Conservation (phyloP, 768 basidiomycete species). For the Thelephora ganbajun region DNA sequence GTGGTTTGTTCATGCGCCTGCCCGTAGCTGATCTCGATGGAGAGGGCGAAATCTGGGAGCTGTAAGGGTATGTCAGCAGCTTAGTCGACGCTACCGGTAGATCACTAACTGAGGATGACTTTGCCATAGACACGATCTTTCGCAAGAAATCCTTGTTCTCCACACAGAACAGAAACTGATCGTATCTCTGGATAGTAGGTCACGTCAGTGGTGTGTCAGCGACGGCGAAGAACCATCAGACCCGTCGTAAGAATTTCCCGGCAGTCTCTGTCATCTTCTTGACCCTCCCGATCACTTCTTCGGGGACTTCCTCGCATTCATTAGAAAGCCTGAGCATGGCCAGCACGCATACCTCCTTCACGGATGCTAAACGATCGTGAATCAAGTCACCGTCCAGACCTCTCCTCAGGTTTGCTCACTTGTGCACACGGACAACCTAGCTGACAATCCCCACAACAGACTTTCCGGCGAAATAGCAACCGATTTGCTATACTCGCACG, state of each 20-base stretch:
- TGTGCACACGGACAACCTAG: constrained; percentile 24
- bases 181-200: constrained; percentile 39
- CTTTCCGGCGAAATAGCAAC: constrained; percentile 35
- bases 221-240: constrained; percentile 15
- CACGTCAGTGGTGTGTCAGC: background rate
- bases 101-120: constrained; percentile 40
- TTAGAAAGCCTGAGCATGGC: constrained; percentile 56
- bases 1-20: constrained; percentile 2
- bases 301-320: constrained; percentile 40
- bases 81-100: constrained; percentile 1
- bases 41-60: constrained; percentile 59
- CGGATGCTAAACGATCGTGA: constrained; percentile 31
- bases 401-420: constrained; percentile 22
- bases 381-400: background rate
- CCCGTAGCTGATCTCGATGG: constrained; percentile 22
- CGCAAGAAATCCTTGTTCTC: constrained; percentile 30
- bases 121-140: constrained; percentile 31
- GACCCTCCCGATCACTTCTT: constrained; percentile 28
- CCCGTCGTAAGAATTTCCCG: constrained; percentile 44
- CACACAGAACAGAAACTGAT: constrained; percentile 44
- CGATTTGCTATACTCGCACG: constrained; percentile 44
- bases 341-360: constrained; percentile 62
- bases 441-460: constrained; percentile 32
- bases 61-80: constrained; percentile 14
- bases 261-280: constrained; percentile 27